phyloP scores from a whole-genome alignment of 1,139 yeast genomes.

The Sugiyamaella pinicola region DNA sequence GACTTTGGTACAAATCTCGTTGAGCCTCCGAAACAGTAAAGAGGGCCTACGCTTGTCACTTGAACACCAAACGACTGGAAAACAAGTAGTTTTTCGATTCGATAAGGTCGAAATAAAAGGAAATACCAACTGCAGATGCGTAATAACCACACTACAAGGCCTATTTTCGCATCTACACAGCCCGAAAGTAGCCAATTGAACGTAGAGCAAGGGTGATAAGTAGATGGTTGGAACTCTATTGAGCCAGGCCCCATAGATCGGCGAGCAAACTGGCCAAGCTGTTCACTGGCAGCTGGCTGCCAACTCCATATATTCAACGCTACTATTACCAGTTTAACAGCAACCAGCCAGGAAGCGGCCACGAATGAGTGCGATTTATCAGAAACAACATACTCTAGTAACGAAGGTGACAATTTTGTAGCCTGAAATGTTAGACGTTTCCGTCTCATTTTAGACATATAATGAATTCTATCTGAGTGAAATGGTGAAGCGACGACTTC shows the following conservation, averaged over 20 bases:
- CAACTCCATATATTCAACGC: conserved; percentile 20
- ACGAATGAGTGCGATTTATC: not conserved
- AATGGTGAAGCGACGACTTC: no score
- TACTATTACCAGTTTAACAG: conserved; percentile 11
- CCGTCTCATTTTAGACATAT: conserved; percentile 12
- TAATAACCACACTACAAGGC: conserved; percentile 11
- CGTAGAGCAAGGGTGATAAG: not conserved
- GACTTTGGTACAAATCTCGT: conserved; percentile 50
- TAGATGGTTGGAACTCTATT: not conserved
- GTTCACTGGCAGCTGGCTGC: conserved; percentile 12
- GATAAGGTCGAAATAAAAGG: conserved; percentile 25
- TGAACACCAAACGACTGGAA: conserved; percentile 41
- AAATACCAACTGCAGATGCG: conserved; percentile 9
- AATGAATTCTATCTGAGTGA: no score
- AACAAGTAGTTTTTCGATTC: conserved; percentile 33
- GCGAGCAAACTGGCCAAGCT: not conserved
- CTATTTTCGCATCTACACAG: conserved; percentile 5
- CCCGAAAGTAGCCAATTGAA: conserved; percentile 13
- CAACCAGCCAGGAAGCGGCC: not conserved
- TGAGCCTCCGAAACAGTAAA: conserved; percentile 28
- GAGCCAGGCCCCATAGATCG: not conserved
- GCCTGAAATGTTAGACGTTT: conserved; percentile 14
- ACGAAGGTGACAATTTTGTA: conserved; percentile 32
- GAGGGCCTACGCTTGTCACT: conserved; percentile 32
- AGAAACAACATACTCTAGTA: conserved; percentile 28